A percentile compares a stretch with the other conserved stretches of the same genome.
phyloP scores from a whole-genome alignment of 768 basidiomycete species.

The Leccinum sublutescens region DNA sequence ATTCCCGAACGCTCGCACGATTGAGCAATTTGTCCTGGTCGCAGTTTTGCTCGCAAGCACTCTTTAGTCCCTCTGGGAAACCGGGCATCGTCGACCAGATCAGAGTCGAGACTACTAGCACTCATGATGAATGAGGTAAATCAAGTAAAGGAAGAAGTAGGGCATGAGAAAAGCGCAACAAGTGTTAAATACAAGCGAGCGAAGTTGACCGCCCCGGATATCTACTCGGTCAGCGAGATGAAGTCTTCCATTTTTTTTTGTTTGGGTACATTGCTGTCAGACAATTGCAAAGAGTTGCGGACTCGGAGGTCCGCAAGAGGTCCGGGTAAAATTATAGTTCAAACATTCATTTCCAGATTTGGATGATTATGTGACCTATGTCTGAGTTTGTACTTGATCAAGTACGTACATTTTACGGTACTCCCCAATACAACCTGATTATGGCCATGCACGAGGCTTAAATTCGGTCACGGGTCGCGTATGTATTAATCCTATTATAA shows the following conservation, averaged over 20 bases:
- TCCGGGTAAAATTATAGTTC: not conserved
- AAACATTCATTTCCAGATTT: not conserved
- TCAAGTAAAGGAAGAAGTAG: not conserved
- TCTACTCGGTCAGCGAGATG: not conserved
- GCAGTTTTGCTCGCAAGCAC: not conserved
- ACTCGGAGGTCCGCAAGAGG: not conserved
- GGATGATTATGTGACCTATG: not conserved
- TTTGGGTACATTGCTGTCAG: not conserved
- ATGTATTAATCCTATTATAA: slow-evolving; percentile 2
- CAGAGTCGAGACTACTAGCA: not conserved
- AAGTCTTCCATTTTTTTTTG: not conserved
- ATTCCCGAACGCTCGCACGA: not conserved
- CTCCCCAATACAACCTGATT: not conserved
- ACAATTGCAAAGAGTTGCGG: not conserved
- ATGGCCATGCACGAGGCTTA: not conserved
- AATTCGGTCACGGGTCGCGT: not conserved
- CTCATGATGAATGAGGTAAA: not conserved
- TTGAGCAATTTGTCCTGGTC: not conserved
- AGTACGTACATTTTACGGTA: not conserved
- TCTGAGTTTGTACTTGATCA: not conserved
- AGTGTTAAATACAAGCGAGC: not conserved
- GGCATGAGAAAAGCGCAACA: not conserved
- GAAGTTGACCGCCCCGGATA: not conserved
- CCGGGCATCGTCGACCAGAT: not conserved
- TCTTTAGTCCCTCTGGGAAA: not conserved